Conservation (phyloP, 2,329 filamentous ascomycete species). For the Drechslerella coelobrocha region DNA sequence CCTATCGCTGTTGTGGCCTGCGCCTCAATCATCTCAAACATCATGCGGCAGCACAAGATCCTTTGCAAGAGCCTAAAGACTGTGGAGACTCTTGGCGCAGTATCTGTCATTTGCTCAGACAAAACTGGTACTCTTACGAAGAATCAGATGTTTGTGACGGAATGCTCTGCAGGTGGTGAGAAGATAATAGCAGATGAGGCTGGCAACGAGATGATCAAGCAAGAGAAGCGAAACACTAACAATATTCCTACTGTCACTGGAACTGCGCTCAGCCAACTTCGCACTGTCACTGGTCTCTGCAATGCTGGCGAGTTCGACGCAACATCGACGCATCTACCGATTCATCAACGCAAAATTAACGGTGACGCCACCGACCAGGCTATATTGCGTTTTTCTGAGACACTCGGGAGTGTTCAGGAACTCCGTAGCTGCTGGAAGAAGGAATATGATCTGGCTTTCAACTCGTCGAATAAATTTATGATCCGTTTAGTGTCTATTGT, state of each 20-base stretch:
- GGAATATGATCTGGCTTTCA: conserved; percentile 74
- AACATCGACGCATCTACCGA: conserved; percentile 66
- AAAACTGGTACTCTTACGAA: conserved; percentile 73
- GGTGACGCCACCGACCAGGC: conserved; percentile 80
- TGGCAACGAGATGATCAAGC: conserved; percentile 41
- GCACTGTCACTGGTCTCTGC: conserved; percentile 70
- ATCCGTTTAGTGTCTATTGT: conserved; percentile 66
- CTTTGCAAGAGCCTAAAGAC: conserved; percentile 82
- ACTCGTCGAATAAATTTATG: conserved; percentile 86
- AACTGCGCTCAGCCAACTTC: conserved; percentile 66
- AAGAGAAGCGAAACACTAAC: conserved; percentile 52
- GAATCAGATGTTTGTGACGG: conserved; percentile 76
- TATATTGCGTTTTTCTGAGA: conserved; percentile 74
- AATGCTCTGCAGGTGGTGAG: conserved; percentile 65
- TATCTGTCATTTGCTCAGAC: conserved; percentile 75
- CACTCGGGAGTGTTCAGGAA: conserved; percentile 67
- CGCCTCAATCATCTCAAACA: conserved; percentile 76
- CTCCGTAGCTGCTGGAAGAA: conserved; percentile 70
- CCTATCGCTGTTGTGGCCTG: conserved; percentile 74
- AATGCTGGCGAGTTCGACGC: conserved; percentile 79
- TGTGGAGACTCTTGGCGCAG: conserved; percentile 71
- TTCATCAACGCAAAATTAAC: conserved; percentile 70
- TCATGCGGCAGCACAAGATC: conserved; percentile 78
- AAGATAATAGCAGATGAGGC: conserved; percentile 30
- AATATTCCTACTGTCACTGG: conserved; percentile 22